Evolutionary conservation across 768 basidiomycete genomes (phyloP), one percentile per base, ranked within the genome.

Genomic region (Amanita muscaria): DNA sequence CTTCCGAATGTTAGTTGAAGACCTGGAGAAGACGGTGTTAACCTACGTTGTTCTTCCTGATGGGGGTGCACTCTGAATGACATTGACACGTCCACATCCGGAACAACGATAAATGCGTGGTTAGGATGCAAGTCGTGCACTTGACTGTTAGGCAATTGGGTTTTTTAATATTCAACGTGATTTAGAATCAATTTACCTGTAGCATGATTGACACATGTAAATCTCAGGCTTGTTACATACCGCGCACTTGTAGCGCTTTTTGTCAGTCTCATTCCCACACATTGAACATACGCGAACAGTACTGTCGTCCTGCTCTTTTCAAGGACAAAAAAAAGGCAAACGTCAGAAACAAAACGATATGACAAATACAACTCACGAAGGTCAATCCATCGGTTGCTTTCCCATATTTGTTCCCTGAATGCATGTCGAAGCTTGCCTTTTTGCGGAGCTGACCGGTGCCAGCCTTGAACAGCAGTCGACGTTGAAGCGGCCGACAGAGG

Each of bases 121-220:
- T 77, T 74, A 1, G 92, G 93, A 55, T 97, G 92, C 12, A 94
- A 76, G 54, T 92, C 88, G 51, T 93, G 88, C 9, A 92, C 90
- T 64, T 88, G 80, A 56, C 90, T 91, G 50, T 37, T 42, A 44
- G 24, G 32, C 25, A 32, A 16, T 36, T 12, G 39, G 22, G 7
- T 29, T 5, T 31, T 15, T 52, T 46, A 14, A 23, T 41, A 50
- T 29, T 38, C 6, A 38, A 10, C 2, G 6, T 27, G 24, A 16
- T 21, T 23, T n/a, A 3, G 12, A 7, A 22, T n/a, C 2, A 3
- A 32, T 9, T n/a, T 10, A 88, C 89, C 84, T 76, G 59, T 87
- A 92, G 55, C 88, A 91, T 1, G 80, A 80, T 23, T 79, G 72
- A 59, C 92, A 97, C 22, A 96, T 64, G 54, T 83, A 79, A 58